Evolutionary conservation across 441 rosid species (phyloP).

Genomic region (California macrophylla): DNA sequence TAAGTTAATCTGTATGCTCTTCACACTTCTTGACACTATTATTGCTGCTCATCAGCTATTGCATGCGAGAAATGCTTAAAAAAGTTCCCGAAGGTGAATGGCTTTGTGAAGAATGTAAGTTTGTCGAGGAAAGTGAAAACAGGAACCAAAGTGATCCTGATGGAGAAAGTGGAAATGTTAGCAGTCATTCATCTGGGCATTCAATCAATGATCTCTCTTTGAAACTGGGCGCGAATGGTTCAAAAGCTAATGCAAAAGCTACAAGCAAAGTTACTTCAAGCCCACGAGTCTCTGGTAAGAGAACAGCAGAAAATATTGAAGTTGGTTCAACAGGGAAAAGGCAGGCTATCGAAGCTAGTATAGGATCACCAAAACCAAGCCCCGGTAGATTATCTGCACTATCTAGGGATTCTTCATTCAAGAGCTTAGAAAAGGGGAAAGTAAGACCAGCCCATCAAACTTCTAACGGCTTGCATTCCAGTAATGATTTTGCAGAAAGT

Average conservation of each 20-base stretch:
- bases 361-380: slow-evolving; percentile 51
- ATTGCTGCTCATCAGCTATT: slow-evolving; percentile 52
- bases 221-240: slow-evolving; percentile 30
- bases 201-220: slow-evolving; percentile 1
- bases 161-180: slow-evolving; percentile 10
- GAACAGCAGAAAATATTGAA: slow-evolving; percentile 46
- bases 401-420: slow-evolving; percentile 63
- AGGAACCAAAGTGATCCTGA: slow-evolving; percentile 59
- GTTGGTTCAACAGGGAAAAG: slow-evolving; percentile 44
- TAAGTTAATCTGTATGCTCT: not conserved
- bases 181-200: slow-evolving; percentile 5
- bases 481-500: slow-evolving; percentile 36
- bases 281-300: slow-evolving; percentile 39
- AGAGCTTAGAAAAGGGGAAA: slow-evolving; percentile 59
- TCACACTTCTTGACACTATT: not conserved
- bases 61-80: slow-evolving; percentile 86
- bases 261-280: slow-evolving; percentile 24
- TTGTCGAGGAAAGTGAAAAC: slow-evolving; percentile 53
- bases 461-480: slow-evolving; percentile 31
- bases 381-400: slow-evolving; percentile 36
- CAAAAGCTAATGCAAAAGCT: slow-evolving; percentile 45
- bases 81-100: slow-evolving; percentile 85
- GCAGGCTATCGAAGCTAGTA: slow-evolving; percentile 45
- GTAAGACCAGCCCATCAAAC: slow-evolving; percentile 37
- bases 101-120: slow-evolving; percentile 95